Evolutionary conservation across 2,329 filamentous ascomycete genomes (phyloP).

Genomic region (Geosmithia flava): DNA sequence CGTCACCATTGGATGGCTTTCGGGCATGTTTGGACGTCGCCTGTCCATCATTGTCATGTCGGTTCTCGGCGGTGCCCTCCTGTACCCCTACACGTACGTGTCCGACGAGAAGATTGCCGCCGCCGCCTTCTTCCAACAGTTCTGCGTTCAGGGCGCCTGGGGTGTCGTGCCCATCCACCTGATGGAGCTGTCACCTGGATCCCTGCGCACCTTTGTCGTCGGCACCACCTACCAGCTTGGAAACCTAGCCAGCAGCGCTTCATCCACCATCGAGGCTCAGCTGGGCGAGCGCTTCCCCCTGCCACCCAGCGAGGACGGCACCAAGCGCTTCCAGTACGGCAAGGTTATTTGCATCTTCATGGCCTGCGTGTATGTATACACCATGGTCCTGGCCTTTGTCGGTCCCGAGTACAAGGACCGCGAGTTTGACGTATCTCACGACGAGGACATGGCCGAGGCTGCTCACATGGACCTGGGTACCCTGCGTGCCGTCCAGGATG

Average conservation of each 20-base stretch:
- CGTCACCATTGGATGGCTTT: conserved; percentile 52
- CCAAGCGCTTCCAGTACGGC: conserved; percentile 58
- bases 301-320: conserved; percentile 33
- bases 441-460: neutral
- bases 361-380: conserved; percentile 62
- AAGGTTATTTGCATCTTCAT: conserved; percentile 87
- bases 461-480: neutral
- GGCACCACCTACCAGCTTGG: conserved; percentile 67
- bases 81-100: conserved; percentile 75
- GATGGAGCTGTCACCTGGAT: conserved; percentile 59
- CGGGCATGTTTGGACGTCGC: conserved; percentile 57
- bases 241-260: conserved; percentile 58
- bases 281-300: conserved; percentile 67
- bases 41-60: conserved; percentile 56
- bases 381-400: conserved; percentile 48
- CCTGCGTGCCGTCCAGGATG: neutral
- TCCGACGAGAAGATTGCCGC: conserved; percentile 54
- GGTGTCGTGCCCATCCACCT: conserved; percentile 61
- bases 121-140: conserved; percentile 71
- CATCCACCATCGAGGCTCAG: conserved; percentile 63
- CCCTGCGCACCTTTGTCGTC: conserved; percentile 59
- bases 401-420: conserved; percentile 43
- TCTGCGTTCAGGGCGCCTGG: conserved; percentile 55
- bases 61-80: conserved; percentile 56
- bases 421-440: conserved; percentile 31